Evolutionary conservation across 805 yeast species (phyloP).

Genomic region (Lachancea quebecensis): DNA sequence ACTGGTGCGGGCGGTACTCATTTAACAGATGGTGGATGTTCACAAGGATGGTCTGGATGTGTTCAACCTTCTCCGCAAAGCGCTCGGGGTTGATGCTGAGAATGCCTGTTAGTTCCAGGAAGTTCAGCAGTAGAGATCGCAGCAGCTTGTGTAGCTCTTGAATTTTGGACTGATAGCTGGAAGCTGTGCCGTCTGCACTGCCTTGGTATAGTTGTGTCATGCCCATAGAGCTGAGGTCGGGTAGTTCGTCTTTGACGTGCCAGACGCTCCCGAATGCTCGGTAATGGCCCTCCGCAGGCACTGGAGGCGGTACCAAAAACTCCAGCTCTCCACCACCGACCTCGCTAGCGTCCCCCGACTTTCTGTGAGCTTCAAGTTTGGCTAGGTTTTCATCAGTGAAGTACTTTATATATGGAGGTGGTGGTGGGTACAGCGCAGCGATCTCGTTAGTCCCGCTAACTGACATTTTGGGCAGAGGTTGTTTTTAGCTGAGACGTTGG

Average conservation of each 20-base stretch:
- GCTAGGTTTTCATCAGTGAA: constrained; percentile 66
- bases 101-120: constrained; percentile 73
- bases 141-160: constrained; percentile 73
- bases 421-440: constrained; percentile 87
- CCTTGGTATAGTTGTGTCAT: constrained; percentile 58
- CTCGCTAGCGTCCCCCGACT: constrained; percentile 23
- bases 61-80: constrained; percentile 60
- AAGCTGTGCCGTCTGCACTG: constrained; percentile 13
- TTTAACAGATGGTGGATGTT: constrained; percentile 89
- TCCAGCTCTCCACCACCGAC: constrained; percentile 39
- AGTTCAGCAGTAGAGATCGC: constrained; percentile 71
- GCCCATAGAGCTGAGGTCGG: constrained; percentile 69
- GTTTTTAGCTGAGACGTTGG: too few species aligned
- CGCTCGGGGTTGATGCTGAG: constrained; percentile 66
- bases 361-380: constrained; percentile 31
- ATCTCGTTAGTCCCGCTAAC: constrained; percentile 28
- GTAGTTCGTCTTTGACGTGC: constrained; percentile 70
- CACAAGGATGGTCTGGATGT: constrained; percentile 70
- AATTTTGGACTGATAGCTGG: constrained; percentile 45
- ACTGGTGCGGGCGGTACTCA: constrained; percentile 92
- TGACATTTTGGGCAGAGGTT: constrained; percentile 1
- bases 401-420: constrained; percentile 73
- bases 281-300: constrained; percentile 59
- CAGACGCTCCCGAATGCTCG: constrained; percentile 87
- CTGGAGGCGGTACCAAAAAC: constrained; percentile 57